Base-by-base conservation (phyloP, 163 green algal genomes). In the Prototheca cutis region DNA sequence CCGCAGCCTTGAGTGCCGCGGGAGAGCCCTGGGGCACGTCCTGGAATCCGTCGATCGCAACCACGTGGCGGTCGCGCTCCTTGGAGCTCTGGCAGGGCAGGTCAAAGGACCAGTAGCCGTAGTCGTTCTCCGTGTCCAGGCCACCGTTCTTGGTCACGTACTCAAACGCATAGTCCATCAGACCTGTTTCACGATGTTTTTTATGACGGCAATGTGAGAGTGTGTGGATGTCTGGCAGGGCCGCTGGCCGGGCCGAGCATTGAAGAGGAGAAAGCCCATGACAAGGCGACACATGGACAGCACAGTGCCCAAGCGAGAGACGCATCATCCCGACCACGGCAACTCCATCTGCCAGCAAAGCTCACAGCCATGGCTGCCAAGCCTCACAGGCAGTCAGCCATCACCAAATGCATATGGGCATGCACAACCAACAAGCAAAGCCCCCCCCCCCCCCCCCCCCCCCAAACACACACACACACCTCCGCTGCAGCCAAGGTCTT, bases 41-140 rank as follows among this genome's bases (percentile, higher is more conserved):
- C 51, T 91, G 77, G 51, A 83, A 93, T n/a, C 80, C 80, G 59
- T 85, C 78, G 57, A 89, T 87, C 47, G 72, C 75, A 19, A 90
- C 82, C 8, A 84, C 82, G 34, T 77, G 76, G 45, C 81, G 73
- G 59, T 70, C 54, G 25, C 34, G 18, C 49, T 70, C 47, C 27
- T 59, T 65, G 27, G 25, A 24, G 27, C 1, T 27, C 32, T 68
- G 58, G 63, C 54, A 67, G n/a, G 61, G 39, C 42, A 74, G 30
- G 8, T 48, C 49, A 3, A 49, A 60, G 6, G 53, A 39, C 65
- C 67, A 75, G 66, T 81, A 85, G 19, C 63, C 63, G 67, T 93
- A 95, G 67, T 96, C 85, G 19, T 86, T 70, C 66, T 96, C 92
- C 0, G 84, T 95, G 77, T 95, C 84, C 15, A 97, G 66, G 40